Conservation (phyloP, 1,284 basidiomycete species). For the Tranzscheliella williamsii region DNA sequence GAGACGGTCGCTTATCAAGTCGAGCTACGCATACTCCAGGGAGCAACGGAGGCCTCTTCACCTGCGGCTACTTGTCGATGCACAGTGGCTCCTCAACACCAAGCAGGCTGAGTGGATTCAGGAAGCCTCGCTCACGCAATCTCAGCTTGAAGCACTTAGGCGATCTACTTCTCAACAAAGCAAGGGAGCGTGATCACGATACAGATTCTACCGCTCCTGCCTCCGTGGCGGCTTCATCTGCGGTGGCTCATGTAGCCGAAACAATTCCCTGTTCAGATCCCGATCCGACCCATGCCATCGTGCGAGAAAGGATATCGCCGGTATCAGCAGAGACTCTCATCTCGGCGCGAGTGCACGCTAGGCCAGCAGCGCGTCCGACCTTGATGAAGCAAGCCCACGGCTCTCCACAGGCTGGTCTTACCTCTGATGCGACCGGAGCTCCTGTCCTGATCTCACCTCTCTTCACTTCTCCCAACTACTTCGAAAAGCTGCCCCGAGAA, state of each 20-base stretch:
- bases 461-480: not conserved
- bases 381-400: conserved; percentile 21
- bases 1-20: conserved; percentile 13
- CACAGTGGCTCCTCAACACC: conserved; percentile 27
- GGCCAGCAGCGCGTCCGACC: conserved; percentile 4
- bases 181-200: conserved; percentile 16
- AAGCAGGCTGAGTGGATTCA: conserved; percentile 3
- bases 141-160: conserved; percentile 19
- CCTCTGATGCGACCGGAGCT: conserved; percentile 5
- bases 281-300: not conserved
- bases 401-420: conserved; percentile 22
- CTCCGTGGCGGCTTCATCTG: no score
- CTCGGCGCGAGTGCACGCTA: conserved; percentile 21
- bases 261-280: no score
- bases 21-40: conserved; percentile 13
- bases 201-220: not conserved
- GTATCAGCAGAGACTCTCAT: conserved; percentile 27
- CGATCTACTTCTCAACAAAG: conserved; percentile 8
- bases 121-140: conserved; percentile 14
- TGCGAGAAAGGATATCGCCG: conserved; percentile 20
- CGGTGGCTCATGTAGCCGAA: no score
- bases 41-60: conserved; percentile 33
- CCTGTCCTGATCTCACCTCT: conserved; percentile 12
- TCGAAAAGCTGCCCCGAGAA: conserved; percentile 28
- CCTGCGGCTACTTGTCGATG: conserved; percentile 21